phyloP scores from a whole-genome alignment of 192 early-diverging fungal genomes.

The Entomortierella chlamydospora region DNA sequence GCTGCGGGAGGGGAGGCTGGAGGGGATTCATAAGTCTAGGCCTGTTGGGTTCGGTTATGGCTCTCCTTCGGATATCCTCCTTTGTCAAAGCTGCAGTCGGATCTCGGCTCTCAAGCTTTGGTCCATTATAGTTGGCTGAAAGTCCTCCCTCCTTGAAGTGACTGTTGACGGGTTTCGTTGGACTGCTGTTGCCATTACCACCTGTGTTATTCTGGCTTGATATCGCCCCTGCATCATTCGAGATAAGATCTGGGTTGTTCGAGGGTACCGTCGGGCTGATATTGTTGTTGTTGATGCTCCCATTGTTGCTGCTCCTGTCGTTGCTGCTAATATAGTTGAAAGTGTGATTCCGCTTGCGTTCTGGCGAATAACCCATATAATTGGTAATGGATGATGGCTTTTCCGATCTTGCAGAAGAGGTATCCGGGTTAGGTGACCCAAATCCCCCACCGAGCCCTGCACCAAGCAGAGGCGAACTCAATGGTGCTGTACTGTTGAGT shows the following conservation, averaged over 20 bases:
- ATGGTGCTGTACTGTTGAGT: constrained; percentile 11
- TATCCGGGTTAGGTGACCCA: constrained; percentile 6
- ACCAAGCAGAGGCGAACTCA: constrained; percentile 6
- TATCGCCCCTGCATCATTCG: constrained; percentile 26
- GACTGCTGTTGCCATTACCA: background rate
- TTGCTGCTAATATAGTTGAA: background rate
- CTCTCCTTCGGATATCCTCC: constrained; percentile 37
- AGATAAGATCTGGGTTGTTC: constrained; percentile 39
- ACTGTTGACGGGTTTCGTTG: background rate
- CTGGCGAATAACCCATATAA: constrained; percentile 10
- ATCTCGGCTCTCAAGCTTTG: background rate
- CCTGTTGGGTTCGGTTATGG: constrained; percentile 43
- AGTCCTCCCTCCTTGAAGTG: constrained; percentile 15
- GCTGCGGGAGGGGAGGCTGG: background rate
- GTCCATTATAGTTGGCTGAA: no score
- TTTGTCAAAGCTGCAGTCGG: background rate
- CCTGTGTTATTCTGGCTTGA: constrained; percentile 19
- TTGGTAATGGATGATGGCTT: background rate
- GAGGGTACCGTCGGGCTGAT: constrained; percentile 22
- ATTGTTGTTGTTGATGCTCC: no score
- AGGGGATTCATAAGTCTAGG: constrained; percentile 13
- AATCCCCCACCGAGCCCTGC: background rate
- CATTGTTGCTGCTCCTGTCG: no score
- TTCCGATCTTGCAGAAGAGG: background rate
- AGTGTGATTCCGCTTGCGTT: constrained; percentile 35